Percentiles rank a stretch among this genome's conserved stretches.
phyloP scores from a whole-genome alignment of 805 yeast species.

The Debaryomyces prosopidis region DNA sequence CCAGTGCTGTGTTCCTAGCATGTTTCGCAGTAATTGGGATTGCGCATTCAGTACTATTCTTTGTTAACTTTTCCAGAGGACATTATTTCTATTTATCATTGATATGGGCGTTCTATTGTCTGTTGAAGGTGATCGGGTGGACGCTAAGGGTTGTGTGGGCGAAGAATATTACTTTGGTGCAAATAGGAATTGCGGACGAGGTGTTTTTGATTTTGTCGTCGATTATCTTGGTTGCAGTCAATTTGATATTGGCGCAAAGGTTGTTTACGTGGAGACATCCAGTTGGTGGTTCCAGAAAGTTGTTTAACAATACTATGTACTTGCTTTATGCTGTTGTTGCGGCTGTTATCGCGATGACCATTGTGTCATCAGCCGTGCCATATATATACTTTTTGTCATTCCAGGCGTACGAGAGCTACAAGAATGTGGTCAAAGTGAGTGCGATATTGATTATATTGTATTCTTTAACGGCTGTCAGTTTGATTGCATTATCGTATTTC shows the following conservation, averaged over 20 bases:
- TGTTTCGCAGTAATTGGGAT: conserved; percentile 48
- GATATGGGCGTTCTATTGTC: conserved; percentile 54
- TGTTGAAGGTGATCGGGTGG: conserved; percentile 58
- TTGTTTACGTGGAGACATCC: conserved; percentile 80
- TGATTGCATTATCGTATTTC: conserved; percentile 52
- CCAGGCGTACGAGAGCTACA: conserved; percentile 48
- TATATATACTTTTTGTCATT: conserved; percentile 54
- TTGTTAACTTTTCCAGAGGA: conserved; percentile 50
- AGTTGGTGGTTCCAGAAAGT: conserved; percentile 54
- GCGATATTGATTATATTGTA: conserved; percentile 40
- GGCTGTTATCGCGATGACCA: conserved; percentile 66
- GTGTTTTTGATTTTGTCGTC: conserved; percentile 59
- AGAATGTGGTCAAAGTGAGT: conserved; percentile 51
- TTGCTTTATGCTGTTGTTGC: conserved; percentile 52
- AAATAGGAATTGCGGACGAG: conserved; percentile 55
- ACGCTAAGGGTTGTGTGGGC: conserved; percentile 62
- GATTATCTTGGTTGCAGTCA: conserved; percentile 57
- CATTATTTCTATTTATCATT: conserved; percentile 60
- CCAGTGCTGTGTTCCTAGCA: conserved; percentile 57
- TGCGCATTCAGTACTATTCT: conserved; percentile 48
- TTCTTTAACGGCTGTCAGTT: conserved; percentile 50
- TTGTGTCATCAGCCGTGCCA: conserved; percentile 62
- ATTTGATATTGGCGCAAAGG: conserved; percentile 68
- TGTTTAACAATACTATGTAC: conserved; percentile 54
- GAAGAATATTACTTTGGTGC: conserved; percentile 44